These are phyloP conservation scores for Conticribra guillardii DNA, from an alignment of 108 stramenopile genomes.

Conservation along the genomic window DNA sequence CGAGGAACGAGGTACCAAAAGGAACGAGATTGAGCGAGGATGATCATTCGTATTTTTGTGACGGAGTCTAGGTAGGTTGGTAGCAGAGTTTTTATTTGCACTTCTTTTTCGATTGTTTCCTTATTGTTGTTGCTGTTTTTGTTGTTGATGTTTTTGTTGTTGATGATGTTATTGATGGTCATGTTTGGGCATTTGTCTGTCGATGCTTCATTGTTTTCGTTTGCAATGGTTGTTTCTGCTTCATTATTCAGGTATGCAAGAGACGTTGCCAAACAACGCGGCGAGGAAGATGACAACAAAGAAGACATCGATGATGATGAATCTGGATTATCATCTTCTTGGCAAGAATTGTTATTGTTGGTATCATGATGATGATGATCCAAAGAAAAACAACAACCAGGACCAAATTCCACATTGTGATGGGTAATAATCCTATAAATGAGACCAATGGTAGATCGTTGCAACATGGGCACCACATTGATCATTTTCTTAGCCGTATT, in stretches of 20 bases:
- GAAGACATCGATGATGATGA: neutral
- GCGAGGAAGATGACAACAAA: slow-evolving; percentile 13
- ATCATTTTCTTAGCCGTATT: neutral
- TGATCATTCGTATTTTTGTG: slow-evolving; percentile 89
- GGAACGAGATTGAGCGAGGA: slow-evolving; percentile 90
- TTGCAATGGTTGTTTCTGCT: neutral
- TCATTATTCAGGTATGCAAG: neutral
- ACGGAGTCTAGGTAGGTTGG: slow-evolving; percentile 78
- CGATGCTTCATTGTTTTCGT: too few relatives aligned
- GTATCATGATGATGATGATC: neutral
- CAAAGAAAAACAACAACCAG: too few relatives aligned
- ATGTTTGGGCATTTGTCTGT: too few relatives aligned
- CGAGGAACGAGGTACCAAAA: slow-evolving; percentile 88
- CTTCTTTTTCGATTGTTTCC: neutral
- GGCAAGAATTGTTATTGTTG: neutral
- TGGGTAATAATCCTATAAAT: slow-evolving; percentile 86
- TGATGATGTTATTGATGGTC: neutral
- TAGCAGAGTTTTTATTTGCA: slow-evolving; percentile 40
- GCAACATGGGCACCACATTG: slow-evolving; percentile 79
- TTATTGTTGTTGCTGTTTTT: slow-evolving; percentile 1
- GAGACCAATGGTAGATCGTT: slow-evolving; percentile 73
- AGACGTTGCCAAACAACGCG: slow-evolving; percentile 6
- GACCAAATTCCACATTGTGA: slow-evolving; percentile 30
- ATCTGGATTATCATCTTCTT: too few relatives aligned
- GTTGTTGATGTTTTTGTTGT: slow-evolving; percentile 6